Conservation (phyloP, 2,329 filamentous ascomycete species). For the Tolypocladium sp. region DNA sequence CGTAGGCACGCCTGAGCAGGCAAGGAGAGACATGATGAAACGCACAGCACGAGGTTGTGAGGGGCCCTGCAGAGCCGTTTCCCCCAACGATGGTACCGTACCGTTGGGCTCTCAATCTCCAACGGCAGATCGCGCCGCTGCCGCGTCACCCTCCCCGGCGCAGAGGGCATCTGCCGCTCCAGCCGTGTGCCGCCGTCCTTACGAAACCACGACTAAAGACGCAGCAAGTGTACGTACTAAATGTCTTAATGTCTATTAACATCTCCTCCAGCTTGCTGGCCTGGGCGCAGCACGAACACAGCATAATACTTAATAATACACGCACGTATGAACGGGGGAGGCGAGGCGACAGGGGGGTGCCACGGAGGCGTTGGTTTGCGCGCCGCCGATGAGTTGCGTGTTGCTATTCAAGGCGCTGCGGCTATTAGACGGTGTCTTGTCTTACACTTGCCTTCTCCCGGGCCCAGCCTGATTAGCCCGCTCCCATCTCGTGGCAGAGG, state of each 20-base stretch:
- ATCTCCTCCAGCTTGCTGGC: not conserved
- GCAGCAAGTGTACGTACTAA: not conserved
- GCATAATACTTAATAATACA: too few relatives aligned
- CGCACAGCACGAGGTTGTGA: not conserved
- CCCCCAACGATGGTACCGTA: not conserved
- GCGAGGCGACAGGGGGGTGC: not conserved
- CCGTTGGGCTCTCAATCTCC: not conserved
- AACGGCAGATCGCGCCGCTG: not conserved
- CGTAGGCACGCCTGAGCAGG: not conserved
- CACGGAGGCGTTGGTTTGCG: not conserved
- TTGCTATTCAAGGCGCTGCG: not conserved
- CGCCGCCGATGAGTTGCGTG: not conserved
- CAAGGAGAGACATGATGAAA: not conserved
- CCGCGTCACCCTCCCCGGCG: not conserved
- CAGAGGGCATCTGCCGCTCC: not conserved
- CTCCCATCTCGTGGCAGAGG: not conserved
- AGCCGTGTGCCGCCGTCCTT: not conserved
- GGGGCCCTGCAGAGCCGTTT: not conserved
- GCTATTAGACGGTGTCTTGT: not conserved
- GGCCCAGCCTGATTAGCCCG: not conserved
- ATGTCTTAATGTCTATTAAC: not conserved
- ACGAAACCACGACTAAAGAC: not conserved
- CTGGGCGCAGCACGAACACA: not conserved
- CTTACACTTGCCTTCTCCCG: not conserved
- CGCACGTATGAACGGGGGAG: not conserved